Evolutionary conservation across 805 yeast genomes (phyloP), one percentile per base, ranked within the genome.

Genomic region (Brettanomyces sp.): DNA sequence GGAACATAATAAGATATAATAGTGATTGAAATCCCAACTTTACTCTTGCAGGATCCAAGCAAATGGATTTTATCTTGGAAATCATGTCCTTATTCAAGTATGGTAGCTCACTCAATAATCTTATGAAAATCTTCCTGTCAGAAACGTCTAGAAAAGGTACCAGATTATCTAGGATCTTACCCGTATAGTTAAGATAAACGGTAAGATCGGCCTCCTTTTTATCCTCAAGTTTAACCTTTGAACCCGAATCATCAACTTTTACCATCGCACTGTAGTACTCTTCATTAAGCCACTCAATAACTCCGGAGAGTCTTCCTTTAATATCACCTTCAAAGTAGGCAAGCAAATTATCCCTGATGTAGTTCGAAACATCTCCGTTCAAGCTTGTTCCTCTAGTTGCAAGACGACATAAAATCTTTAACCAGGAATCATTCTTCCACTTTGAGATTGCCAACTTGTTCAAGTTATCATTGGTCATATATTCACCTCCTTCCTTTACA

Each of bases 221-320:
- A 7, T 21, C 34, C 13, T 41, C 36, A n/a, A 43, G 24, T 35
- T 53, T 48, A n/a, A 49, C 36, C 28, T 54, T 45, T 36, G 45
- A 37, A 43, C 55, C 48, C 34, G 47, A 44, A 41, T 54, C 52
- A 34, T 50, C 52, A 25, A 48, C 54, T 6, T 52, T 48, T 48
- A 56, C 82, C 85, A 42, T 77, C 69, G 65, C 78, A 81, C 95
- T 45, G 46, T 58, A 62, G 43, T 96, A 93, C 62, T 93, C 99
- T 64, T 93, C 99, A 56, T 85, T 90, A 46, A 93, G 67, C 99
- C 99, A 93, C 51, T 85, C 89, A 36, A 91, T 79, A 18, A 88
- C 80, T 34, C 82, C 65, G 48, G 86, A 95, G 11, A 90, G 72
- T 34, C 91, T 69, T 8, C 69, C 70, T 46, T 83, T 83, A 54